Conservation (phyloP, 78 protist genomes). For the Bodo saltans region DNA sequence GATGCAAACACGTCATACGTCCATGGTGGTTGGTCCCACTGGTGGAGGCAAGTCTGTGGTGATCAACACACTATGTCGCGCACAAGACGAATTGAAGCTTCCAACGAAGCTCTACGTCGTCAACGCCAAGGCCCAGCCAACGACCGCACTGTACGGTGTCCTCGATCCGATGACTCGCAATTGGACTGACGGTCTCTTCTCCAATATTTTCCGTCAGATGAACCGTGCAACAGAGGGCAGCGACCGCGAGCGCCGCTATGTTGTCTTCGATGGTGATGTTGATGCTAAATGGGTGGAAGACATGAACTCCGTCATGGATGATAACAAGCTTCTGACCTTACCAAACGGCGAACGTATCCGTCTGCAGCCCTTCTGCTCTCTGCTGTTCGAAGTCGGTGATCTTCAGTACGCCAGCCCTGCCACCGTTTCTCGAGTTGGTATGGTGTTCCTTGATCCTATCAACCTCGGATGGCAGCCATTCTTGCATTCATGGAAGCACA, state of each 20-base stretch:
- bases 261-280: slow-evolving; percentile 80
- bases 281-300: slow-evolving; percentile 85
- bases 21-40: slow-evolving; percentile 92
- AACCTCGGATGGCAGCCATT: slow-evolving; percentile 68
- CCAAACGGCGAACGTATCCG: slow-evolving; percentile 87
- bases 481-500: slow-evolving; percentile 41
- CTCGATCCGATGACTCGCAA: slow-evolving; percentile 82
- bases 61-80: slow-evolving; percentile 47
- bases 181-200: slow-evolving; percentile 89
- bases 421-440: slow-evolving; percentile 87
- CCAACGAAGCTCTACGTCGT: slow-evolving; percentile 54
- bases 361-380: slow-evolving; percentile 55
- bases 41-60: slow-evolving; percentile 83
- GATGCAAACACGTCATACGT: slow-evolving; percentile 80
- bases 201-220: slow-evolving; percentile 74
- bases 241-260: slow-evolving; percentile 52
- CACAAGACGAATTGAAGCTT: slow-evolving; percentile 56
- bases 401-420: slow-evolving; percentile 90
- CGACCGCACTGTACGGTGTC: slow-evolving; percentile 80
- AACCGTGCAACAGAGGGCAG: slow-evolving; percentile 41
- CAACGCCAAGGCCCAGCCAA: slow-evolving; percentile 74
- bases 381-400: slow-evolving; percentile 83
- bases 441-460: slow-evolving; percentile 87
- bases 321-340: slow-evolving; percentile 87
- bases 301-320: slow-evolving; percentile 93